Evolutionary conservation across 495 filamentous ascomycete genomes (phyloP).

Genomic region (Penicillium lividum): DNA sequence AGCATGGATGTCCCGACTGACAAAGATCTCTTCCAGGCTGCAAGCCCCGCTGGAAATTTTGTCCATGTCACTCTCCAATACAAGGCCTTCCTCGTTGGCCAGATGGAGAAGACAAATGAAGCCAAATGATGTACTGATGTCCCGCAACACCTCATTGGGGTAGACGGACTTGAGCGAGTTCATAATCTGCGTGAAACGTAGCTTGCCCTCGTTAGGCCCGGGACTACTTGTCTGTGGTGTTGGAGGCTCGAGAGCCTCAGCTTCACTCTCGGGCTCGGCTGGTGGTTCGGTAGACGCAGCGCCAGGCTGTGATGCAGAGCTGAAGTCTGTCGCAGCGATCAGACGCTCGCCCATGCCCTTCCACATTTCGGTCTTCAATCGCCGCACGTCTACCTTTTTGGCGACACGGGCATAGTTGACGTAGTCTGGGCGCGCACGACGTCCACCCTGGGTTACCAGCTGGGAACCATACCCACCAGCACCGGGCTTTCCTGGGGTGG

Average conservation of each 20-base stretch:
- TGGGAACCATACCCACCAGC: constrained; percentile 81
- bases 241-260: constrained; percentile 32
- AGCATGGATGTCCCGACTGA: constrained; percentile 40
- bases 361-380: constrained; percentile 97
- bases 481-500: constrained; percentile 41
- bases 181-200: constrained; percentile 90
- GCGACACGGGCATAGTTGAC: constrained; percentile 94
- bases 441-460: constrained; percentile 80
- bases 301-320: constrained; percentile 31
- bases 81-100: constrained; percentile 94
- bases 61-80: constrained; percentile 54
- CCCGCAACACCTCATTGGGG: constrained; percentile 75
- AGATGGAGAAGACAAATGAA: constrained; percentile 96
- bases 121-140: constrained; percentile 96
- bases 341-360: constrained; percentile 68
- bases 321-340: constrained; percentile 39
- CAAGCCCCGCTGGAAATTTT: constrained; percentile 27
- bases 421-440: constrained; percentile 86
- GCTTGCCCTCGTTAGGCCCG: constrained; percentile 38
- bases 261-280: constrained; percentile 30
- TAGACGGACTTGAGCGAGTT: constrained; percentile 86
- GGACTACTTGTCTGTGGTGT: constrained; percentile 36
- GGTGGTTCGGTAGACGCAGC: constrained; percentile 24
- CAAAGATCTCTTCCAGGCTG: constrained; percentile 47
- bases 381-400: constrained; percentile 97